Evolutionary conservation across 352 stramenopile genomes (phyloP), one percentile per base, ranked within the genome.

Genomic region (Phytophthora sp.): DNA sequence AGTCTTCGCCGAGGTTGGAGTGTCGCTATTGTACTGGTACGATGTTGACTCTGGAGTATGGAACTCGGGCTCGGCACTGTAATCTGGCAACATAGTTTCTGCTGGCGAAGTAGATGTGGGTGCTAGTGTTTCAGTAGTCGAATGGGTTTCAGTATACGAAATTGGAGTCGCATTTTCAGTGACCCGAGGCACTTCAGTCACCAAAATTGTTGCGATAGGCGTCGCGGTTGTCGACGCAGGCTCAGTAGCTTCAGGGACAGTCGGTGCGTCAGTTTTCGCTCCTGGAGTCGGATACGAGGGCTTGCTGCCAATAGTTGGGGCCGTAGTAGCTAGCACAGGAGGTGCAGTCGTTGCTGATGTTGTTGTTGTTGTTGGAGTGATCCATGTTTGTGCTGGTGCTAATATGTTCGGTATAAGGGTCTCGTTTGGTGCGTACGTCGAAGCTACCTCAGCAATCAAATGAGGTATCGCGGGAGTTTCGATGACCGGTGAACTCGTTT

Each of bases 1-100:
- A 15, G 63, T 62, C n/a, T 64, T 41, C 12, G 42, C 46, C 7
- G 56, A 29, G 20, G 12, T n/a, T 9, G 46, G 46, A 11, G 27
- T 54, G 30, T 54, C 46, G 12, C 18, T 1, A 29, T 30, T 30
- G 45, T 54, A 29, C 2, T 16, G 9, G 20, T 27, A 54, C 12
- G 46, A 29, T 11, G 46, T 54, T 41, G 46, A 23, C 15, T 54
- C 27, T 20, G 46, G 49, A 45, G 49, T 56, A 33, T 44, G 20
- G 16, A 27, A 16, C 12, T 53, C 26, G n/a, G 18, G n/a, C 39
- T 46, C 20, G 18, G n/a, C 39, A 16, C 15, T 23, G 31, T 36
- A 11, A 35, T 15, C 27, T 39, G 35, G 15, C 15, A 30, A 21
- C 35, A 21, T 30, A n/a, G 30, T 16, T 18, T 42, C 29, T 29